A percentile compares a stretch with the other conserved stretches of the same genome.
These are phyloP conservation scores for Solanum sparsipilum DNA, from an alignment of 257 asterid species.

Conservation along the genomic window DNA sequence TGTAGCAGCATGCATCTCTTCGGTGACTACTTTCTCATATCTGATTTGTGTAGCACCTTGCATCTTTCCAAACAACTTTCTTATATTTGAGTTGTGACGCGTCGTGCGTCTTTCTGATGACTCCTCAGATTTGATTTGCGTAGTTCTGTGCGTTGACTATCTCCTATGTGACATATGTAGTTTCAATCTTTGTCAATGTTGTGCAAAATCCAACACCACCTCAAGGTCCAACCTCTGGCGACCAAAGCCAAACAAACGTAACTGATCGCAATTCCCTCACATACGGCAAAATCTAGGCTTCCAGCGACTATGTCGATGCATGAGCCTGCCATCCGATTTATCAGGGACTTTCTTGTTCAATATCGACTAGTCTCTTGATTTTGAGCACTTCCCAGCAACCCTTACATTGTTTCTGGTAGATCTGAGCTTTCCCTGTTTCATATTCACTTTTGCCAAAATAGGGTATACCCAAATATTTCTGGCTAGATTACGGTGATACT, in stretches of 20 bases:
- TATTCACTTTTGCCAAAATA: background rate
- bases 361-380: background rate
- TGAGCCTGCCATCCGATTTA: background rate
- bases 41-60: background rate
- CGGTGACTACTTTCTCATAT: too few relatives aligned
- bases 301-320: background rate
- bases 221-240: background rate
- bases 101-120: background rate
- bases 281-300: background rate
- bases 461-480: background rate
- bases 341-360: background rate
- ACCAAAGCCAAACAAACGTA: background rate
- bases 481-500: background rate
- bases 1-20: too few relatives aligned
- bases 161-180: background rate
- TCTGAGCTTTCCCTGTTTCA: too few relatives aligned
- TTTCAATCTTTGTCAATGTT: background rate
- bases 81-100: background rate
- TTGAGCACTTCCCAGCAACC: background rate
- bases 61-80: background rate
- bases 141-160: background rate
- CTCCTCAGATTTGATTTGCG: background rate
- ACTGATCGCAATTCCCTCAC: background rate
- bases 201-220: background rate
- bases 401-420: background rate